Evolutionary conservation across 352 stramenopile genomes (phyloP).

Genomic region (Blastocystis hominis): DNA sequence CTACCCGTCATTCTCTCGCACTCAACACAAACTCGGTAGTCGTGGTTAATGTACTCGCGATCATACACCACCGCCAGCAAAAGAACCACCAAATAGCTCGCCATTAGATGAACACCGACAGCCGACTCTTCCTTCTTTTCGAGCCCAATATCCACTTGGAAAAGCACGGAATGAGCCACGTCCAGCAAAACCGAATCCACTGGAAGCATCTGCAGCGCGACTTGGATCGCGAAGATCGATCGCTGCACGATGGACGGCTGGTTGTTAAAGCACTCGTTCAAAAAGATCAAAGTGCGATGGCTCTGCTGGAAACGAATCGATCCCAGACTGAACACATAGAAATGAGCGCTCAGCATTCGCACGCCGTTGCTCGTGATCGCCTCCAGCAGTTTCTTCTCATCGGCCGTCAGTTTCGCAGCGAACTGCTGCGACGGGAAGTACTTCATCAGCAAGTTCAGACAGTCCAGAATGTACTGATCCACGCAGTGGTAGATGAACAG

Average conservation of each 20-base stretch:
- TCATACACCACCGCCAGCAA: not conserved
- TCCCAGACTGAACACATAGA: not conserved
- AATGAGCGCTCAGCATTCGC: not conserved
- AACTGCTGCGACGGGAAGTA: not conserved
- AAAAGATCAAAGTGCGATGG: not conserved
- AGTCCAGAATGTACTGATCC: not conserved
- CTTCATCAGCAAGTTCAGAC: not conserved
- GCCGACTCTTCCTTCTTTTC: not conserved
- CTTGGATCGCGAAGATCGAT: not conserved
- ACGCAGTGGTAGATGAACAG: not conserved
- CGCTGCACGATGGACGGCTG: not conserved
- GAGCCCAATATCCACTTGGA: not conserved
- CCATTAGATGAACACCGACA: conserved; percentile 31
- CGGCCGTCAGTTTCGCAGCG: not conserved
- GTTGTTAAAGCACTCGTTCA: not conserved
- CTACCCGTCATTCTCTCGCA: not conserved
- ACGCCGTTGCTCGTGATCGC: not conserved
- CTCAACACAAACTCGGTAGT: not conserved
- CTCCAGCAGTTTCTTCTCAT: not conserved
- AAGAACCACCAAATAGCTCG: conserved; percentile 1
- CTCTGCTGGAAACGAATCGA: not conserved
- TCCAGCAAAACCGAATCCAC: not conserved
- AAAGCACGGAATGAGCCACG: not conserved
- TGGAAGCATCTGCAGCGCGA: not conserved
- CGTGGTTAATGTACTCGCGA: not conserved